Evolutionary conservation across 306 rosid species (phyloP), one percentile per base, ranked within the genome.

Genomic region (Psophocarpus tetragonolobus): DNA sequence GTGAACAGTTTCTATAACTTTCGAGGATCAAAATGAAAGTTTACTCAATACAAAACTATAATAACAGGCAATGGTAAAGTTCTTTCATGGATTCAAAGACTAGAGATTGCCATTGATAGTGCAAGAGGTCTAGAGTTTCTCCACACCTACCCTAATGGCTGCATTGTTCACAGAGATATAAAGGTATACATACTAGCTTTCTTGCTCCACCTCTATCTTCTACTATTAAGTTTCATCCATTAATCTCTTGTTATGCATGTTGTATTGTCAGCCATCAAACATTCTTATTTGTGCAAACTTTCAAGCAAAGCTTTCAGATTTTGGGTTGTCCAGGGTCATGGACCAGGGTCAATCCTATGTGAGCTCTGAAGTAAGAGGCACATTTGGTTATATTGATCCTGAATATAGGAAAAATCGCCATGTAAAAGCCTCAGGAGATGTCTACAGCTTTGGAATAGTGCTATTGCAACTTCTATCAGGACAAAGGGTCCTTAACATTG

Each of bases 351-450:
- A 90, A 68, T 90, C 91, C 35, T 69, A 80, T 35, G 97, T 84
- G 74, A 86, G 87, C 83, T 88, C 94, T 2, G 94, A 90, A 83
- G 94, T 90, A 38, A 85, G 94, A 82, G 91, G 94, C 74, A 88
- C 94, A 60, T 86, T 88, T 42, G 90, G 97, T 67, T 91, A 90
- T 65, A 90, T 85, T 2, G 94, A 91, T 81, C 94, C 97, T 17
- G 94, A 88, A 74, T 88, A 85, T 63, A 29, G 85, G 65, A 50
- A n/a, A 78, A 85, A 84, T 68, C 91, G 71, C 87, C 97, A 63
- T 39, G 94, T 91, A 69, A 89, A 90, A 73, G 83, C 90, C 74
- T 85, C 87, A 0, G 92, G 92, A 33, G 90, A 87, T 82, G 90
- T 91, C 71, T 88, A 90, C 76, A 87, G 92, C 63, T 88, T 91